Percentiles rank a stretch among this genome's conserved stretches.
Evolutionary conservation across 2,329 filamentous ascomycete species (phyloP).

Genomic region (Hypocrella siamensis): DNA sequence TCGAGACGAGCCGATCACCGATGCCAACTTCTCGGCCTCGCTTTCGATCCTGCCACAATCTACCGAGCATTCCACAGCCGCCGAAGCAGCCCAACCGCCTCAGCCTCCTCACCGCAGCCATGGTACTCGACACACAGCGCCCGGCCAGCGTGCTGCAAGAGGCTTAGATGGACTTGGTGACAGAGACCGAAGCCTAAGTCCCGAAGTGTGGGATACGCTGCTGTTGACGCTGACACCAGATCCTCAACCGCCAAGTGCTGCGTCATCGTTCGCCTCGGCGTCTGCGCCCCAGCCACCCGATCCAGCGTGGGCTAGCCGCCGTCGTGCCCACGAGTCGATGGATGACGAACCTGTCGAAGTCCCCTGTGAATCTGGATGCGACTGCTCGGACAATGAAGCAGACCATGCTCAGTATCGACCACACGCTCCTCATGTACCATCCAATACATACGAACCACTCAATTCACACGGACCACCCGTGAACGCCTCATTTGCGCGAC

Average conservation of each 20-base stretch:
- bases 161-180: conserved; percentile 63
- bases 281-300: conserved; percentile 24
- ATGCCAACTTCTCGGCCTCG: no score
- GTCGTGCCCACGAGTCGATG: conserved; percentile 16
- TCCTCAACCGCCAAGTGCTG: conserved; percentile 60
- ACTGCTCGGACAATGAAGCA: conserved; percentile 37
- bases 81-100: background rate
- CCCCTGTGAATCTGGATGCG: conserved; percentile 35
- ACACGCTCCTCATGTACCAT: no score
- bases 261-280: conserved; percentile 67
- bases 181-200: conserved; percentile 67
- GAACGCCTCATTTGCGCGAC: no score
- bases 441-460: no score
- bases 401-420: no score
- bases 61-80: no score
- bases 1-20: no score
- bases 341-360: conserved; percentile 21
- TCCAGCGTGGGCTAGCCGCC: conserved; percentile 26
- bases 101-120: background rate
- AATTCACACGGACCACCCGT: no score
- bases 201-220: conserved; percentile 68
- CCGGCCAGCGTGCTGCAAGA: conserved; percentile 2
- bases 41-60: no score
- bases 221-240: conserved; percentile 69
- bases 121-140: conserved; percentile 1